Evolutionary conservation across 2,329 filamentous ascomycete genomes (phyloP).

Genomic region (Hypocreales sp.): DNA sequence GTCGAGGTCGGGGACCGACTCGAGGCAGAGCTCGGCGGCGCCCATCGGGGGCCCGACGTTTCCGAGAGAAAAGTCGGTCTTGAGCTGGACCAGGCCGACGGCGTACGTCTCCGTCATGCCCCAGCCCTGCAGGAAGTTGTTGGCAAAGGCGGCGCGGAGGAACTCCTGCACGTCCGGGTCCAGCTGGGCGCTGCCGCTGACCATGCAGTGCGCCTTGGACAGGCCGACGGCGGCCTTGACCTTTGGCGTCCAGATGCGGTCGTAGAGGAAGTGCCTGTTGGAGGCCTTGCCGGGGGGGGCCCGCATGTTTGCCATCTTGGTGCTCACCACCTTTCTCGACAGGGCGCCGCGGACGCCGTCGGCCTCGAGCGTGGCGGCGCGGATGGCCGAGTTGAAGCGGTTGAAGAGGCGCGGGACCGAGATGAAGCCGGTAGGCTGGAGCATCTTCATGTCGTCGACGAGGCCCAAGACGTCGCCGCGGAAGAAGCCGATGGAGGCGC

Average conservation of each 20-base stretch:
- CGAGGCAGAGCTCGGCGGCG: constrained; percentile 59
- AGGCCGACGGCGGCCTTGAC: constrained; percentile 72
- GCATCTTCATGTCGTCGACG: constrained; percentile 78
- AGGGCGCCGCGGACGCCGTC: constrained; percentile 68
- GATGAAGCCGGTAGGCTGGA: constrained; percentile 69
- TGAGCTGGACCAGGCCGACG: constrained; percentile 51
- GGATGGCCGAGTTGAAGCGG: constrained; percentile 72
- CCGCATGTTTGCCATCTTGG: constrained; percentile 68
- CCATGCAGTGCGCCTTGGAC: constrained; percentile 55
- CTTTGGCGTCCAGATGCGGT: constrained; percentile 84
- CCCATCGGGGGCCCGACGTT: constrained; percentile 66
- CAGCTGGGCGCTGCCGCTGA: constrained; percentile 80
- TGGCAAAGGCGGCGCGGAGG: constrained; percentile 67
- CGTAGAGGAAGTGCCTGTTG: constrained; percentile 64
- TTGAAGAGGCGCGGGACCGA: constrained; percentile 90
- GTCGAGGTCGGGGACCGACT: constrained; percentile 86
- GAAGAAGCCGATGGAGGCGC: constrained; percentile 76
- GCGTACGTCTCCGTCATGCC: constrained; percentile 92
- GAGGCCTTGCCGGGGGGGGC: constrained; percentile 57
- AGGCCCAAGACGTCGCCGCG: constrained; percentile 77
- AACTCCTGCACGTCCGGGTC: constrained; percentile 82
- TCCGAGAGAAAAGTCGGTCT: constrained; percentile 57
- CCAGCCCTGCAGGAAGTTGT: constrained; percentile 73
- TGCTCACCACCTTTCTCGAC: constrained; percentile 61
- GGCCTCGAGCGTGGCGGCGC: constrained; percentile 61